Percentiles rank a stretch among this genome's conserved stretches.
Conservation (phyloP, 345 rosid species). For the Nephelium lappaceum region DNA sequence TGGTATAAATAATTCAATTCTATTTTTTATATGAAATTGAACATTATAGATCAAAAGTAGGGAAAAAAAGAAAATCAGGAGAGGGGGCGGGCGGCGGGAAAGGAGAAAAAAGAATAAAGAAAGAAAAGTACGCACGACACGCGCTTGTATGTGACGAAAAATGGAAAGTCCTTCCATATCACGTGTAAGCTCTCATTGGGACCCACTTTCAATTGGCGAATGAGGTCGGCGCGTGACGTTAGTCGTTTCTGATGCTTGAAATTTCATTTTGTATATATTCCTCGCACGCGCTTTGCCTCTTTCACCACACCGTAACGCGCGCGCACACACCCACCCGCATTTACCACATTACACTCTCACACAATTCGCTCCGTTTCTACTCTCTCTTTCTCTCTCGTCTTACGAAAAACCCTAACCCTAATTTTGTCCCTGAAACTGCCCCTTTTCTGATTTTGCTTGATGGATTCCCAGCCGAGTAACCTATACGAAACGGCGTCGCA, state of each 20-base stretch:
- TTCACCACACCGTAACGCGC: not conserved
- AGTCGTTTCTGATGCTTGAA: not conserved
- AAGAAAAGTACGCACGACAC: not conserved
- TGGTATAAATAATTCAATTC: too few species aligned
- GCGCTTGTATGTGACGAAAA: not conserved
- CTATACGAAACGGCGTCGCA: slow-evolving; percentile 94
- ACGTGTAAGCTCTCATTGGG: not conserved
- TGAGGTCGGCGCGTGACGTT: slow-evolving; percentile 9
- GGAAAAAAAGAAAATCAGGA: too few species aligned
- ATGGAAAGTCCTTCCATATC: not conserved
- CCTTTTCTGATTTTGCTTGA: slow-evolving; percentile 12
- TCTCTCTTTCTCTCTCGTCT: not conserved
- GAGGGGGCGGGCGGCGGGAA: too few species aligned
- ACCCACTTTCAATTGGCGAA: not conserved
- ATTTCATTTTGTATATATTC: not conserved
- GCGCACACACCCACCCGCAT: not conserved
- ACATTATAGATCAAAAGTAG: too few species aligned
- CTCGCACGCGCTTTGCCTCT: not conserved
- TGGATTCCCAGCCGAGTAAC: slow-evolving; percentile 78
- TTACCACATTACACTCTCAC: not conserved
- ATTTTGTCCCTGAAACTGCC: not conserved
- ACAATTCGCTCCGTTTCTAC: not conserved
- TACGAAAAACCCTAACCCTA: slow-evolving; percentile 33
- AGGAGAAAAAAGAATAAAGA: slow-evolving; percentile 27
- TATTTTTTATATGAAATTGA: too few species aligned